Percentiles rank a stretch among this genome's conserved stretches.
Conservation (phyloP, 768 basidiomycete genomes). For the Punctularia strigosozonata region DNA sequence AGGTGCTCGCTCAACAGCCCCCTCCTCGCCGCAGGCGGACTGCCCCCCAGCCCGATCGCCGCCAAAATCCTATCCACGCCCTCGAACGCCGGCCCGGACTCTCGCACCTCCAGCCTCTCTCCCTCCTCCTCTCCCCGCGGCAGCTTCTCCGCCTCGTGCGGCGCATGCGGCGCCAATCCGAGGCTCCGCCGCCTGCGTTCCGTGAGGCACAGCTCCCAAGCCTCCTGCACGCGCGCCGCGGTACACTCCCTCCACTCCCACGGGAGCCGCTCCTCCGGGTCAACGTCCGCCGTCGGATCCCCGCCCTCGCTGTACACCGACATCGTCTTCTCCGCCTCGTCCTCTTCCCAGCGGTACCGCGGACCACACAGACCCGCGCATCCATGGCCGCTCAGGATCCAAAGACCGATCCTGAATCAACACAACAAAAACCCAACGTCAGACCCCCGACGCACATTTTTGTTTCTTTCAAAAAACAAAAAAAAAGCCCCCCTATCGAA, state of each 20-base stretch:
- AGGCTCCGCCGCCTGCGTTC: slow-evolving; percentile 24
- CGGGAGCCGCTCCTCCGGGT: slow-evolving; percentile 39
- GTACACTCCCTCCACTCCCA: slow-evolving; percentile 78
- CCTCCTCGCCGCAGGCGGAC: slow-evolving; percentile 42
- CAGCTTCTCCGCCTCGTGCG: slow-evolving; percentile 26
- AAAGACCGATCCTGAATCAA: slow-evolving; percentile 55
- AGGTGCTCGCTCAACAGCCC: slow-evolving; percentile 52
- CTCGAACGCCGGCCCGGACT: slow-evolving; percentile 25
- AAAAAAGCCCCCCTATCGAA: not conserved
- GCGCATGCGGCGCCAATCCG: slow-evolving; percentile 15
- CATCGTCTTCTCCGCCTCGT: slow-evolving; percentile 49
- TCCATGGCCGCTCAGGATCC: slow-evolving; percentile 65
- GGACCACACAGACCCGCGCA: slow-evolving; percentile 82
- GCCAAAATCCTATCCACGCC: slow-evolving; percentile 50
- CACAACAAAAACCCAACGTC: not conserved
- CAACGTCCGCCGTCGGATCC: slow-evolving; percentile 22
- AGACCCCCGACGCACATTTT: slow-evolving; percentile 1
- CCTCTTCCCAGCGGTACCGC: slow-evolving; percentile 76
- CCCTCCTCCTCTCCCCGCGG: too few species aligned
- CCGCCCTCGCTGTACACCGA: slow-evolving; percentile 39
- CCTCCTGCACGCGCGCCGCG: slow-evolving; percentile 59
- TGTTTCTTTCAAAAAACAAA: not conserved
- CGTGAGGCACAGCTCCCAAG: slow-evolving; percentile 70
- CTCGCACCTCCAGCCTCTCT: slow-evolving; percentile 5
- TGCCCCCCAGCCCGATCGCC: slow-evolving; percentile 32